These are phyloP conservation scores for Scedosporium aurantiacum DNA, from an alignment of 2,329 filamentous ascomycete genomes.

Conservation along the genomic window DNA sequence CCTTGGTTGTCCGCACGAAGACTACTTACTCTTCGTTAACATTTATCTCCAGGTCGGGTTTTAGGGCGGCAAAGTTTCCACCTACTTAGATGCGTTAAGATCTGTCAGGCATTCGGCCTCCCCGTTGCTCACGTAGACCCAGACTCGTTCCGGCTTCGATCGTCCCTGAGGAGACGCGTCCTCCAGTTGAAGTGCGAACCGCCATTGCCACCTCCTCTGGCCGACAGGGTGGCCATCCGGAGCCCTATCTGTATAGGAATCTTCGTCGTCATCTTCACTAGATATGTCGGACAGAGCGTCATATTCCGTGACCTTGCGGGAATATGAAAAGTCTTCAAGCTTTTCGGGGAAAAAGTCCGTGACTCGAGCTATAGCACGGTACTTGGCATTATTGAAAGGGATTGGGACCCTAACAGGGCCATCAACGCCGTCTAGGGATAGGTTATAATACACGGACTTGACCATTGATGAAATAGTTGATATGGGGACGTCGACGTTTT, in stretches of 20 bases:
- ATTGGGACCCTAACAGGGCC: slow-evolving; percentile 27
- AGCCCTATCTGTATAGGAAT: slow-evolving; percentile 8
- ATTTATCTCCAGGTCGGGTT: background rate
- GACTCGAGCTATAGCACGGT: slow-evolving; percentile 60
- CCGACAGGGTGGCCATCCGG: slow-evolving; percentile 18
- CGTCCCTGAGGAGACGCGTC: slow-evolving; percentile 34
- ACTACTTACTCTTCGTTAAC: slow-evolving; percentile 26
- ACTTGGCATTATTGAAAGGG: slow-evolving; percentile 66
- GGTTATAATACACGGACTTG: slow-evolving; percentile 26
- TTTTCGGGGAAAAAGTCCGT: slow-evolving; percentile 66
- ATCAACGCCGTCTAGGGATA: slow-evolving; percentile 27
- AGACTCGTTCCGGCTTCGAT: slow-evolving; percentile 25
- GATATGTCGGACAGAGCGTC: slow-evolving; percentile 36
- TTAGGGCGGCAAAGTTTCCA: slow-evolving; percentile 6
- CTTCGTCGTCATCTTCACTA: slow-evolving; percentile 16
- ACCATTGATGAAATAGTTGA: slow-evolving; percentile 22
- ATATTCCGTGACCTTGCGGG: slow-evolving; percentile 31
- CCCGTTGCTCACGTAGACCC: slow-evolving; percentile 55
- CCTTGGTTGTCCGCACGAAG: slow-evolving; percentile 40
- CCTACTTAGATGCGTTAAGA: slow-evolving; percentile 35
- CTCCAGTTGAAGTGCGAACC: slow-evolving; percentile 69
- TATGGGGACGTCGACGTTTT: background rate
- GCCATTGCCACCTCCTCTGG: slow-evolving; percentile 61
- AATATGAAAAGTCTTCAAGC: slow-evolving; percentile 59
- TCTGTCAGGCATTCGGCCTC: slow-evolving; percentile 36